Evolutionary conservation across 805 yeast species (phyloP).

Genomic region (Candida broadrunensis): DNA sequence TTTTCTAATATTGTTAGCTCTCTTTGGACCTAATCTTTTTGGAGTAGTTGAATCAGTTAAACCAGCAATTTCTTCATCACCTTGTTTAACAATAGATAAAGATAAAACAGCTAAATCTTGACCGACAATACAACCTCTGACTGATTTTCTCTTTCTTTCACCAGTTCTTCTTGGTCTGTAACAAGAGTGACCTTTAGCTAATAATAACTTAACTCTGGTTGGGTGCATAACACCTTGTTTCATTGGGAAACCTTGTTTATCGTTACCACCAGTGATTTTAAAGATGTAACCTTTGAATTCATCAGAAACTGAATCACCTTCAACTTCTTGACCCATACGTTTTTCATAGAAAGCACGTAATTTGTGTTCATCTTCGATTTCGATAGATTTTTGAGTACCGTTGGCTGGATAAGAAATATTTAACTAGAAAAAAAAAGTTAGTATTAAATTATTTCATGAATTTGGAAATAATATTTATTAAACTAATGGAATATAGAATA

Average conservation of each 20-base stretch:
- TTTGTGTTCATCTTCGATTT: conserved; percentile 98
- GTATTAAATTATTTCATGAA: too few species aligned
- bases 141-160: conserved; percentile 99
- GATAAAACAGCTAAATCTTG: conserved; percentile 95
- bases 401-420: conserved; percentile 99
- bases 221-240: conserved; percentile 99
- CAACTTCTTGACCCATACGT: conserved; percentile 99
- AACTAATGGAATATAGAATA: background rate
- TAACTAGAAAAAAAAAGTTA: conserved; percentile 52
- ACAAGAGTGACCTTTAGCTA: conserved; percentile 93
- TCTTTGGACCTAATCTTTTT: conserved; percentile 99
- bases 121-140: conserved; percentile 99
- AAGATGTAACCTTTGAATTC: conserved; percentile 99
- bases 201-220: conserved; percentile 96
- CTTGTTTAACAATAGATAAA: conserved; percentile 92
- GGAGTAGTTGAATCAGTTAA: conserved; percentile 92
- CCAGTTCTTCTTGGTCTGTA: conserved; percentile 99
- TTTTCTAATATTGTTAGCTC: conserved; percentile 99
- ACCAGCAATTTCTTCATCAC: conserved; percentile 94
- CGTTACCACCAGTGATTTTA: conserved; percentile 99
- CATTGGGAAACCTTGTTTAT: conserved; percentile 99
- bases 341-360: conserved; percentile 97
- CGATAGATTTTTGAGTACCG: conserved; percentile 98
- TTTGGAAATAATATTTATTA: too few species aligned
- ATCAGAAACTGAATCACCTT: conserved; percentile 97